phyloP scores from a whole-genome alignment of 352 stramenopile genomes.

The Thalassiosira livingstoniorum region DNA sequence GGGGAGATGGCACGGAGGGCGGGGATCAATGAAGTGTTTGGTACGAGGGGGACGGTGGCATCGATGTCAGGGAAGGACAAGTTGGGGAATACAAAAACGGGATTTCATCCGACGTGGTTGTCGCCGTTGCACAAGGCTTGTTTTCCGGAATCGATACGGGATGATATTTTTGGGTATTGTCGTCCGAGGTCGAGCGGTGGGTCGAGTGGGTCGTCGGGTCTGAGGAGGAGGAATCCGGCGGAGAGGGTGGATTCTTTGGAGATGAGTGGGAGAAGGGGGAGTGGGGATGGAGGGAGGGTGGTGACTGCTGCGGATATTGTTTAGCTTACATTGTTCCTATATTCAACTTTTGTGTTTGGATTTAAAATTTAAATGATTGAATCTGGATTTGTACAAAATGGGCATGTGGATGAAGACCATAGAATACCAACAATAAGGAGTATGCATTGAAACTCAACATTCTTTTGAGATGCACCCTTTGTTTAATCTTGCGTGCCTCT shows the following conservation, averaged over 20 bases:
- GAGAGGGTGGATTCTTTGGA: constrained; percentile 22
- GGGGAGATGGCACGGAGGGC: constrained; percentile 33
- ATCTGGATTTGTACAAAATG: too few species aligned
- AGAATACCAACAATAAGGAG: too few species aligned
- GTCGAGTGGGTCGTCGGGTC: neutral
- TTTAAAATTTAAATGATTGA: too few species aligned
- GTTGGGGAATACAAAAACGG: constrained; percentile 25
- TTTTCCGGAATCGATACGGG: constrained; percentile 69
- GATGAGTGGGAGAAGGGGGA: constrained; percentile 9
- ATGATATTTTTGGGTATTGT: constrained; percentile 85
- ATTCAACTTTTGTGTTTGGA: too few species aligned
- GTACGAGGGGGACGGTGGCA: constrained; percentile 32
- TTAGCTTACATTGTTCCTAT: too few species aligned
- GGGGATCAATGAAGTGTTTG: constrained; percentile 83
- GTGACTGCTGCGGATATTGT: constrained; percentile 38
- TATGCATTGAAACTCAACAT: too few species aligned
- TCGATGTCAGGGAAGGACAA: too few species aligned
- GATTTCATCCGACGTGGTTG: constrained; percentile 79
- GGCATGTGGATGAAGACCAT: too few species aligned
- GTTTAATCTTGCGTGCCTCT: too few species aligned
- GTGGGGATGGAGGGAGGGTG: neutral
- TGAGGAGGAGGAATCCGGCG: neutral
- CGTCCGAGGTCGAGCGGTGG: constrained; percentile 50
- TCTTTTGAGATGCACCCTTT: too few species aligned
- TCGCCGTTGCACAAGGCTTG: constrained; percentile 76